phyloP scores from a whole-genome alignment of 2,329 filamentous ascomycete species.

The Clonostachys rosea region DNA sequence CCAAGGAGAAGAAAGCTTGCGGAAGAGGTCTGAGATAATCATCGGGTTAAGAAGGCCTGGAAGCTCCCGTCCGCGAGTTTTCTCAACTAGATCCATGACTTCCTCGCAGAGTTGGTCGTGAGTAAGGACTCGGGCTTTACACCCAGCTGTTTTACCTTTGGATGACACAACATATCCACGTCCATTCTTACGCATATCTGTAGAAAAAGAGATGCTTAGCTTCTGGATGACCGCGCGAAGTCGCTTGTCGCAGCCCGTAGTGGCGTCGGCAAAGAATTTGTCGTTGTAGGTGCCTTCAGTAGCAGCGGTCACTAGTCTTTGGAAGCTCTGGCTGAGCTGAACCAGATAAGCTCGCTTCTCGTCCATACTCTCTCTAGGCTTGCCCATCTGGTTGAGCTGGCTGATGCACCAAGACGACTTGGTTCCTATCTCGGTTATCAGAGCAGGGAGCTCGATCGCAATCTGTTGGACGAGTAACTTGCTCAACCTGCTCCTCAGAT shows the following conservation, averaged over 20 bases:
- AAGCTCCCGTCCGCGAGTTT: conserved; percentile 39
- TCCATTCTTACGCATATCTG: conserved; percentile 15
- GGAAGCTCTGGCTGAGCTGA: conserved; percentile 36
- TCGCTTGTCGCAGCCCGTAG: conserved; percentile 9
- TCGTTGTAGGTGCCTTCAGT: conserved; percentile 20
- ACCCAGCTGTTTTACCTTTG: conserved; percentile 1
- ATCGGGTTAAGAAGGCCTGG: conserved; percentile 57
- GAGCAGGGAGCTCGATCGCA: conserved; percentile 32
- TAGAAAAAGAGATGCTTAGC: conserved; percentile 20
- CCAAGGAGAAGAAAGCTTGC: conserved; percentile 54
- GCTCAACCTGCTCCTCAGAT: conserved; percentile 43
- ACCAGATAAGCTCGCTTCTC: conserved; percentile 46
- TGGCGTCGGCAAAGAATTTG: conserved; percentile 15
- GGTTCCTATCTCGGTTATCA: conserved; percentile 34
- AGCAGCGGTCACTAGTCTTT: conserved; percentile 14
- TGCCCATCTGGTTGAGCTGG: conserved; percentile 40
- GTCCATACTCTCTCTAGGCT: conserved; percentile 31
- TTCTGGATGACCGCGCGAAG: conserved; percentile 21
- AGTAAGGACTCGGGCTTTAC: background rate
- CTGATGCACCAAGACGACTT: conserved; percentile 24
- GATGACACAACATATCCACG: conserved; percentile 15
- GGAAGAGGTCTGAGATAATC: conserved; percentile 55
- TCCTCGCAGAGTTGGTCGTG: conserved; percentile 9
- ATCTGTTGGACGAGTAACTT: conserved; percentile 44
- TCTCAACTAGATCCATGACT: conserved; percentile 17